Percentiles rank a stretch among this genome's conserved stretches.
phyloP scores from a whole-genome alignment of 176 grass and related monocot species.

The Poa annua region DNA sequence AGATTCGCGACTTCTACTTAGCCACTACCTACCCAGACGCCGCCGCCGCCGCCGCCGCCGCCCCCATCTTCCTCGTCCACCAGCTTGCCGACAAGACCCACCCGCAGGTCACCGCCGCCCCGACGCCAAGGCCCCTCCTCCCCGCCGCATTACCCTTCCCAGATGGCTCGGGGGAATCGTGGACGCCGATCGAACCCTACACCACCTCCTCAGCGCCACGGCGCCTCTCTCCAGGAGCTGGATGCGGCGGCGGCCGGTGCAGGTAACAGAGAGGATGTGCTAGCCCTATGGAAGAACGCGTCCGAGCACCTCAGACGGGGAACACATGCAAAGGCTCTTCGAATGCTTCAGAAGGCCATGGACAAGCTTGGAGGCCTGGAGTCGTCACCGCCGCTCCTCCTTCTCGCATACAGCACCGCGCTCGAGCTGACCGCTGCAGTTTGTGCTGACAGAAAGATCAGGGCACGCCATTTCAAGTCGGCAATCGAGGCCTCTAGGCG shows the following conservation, averaged over 20 bases:
- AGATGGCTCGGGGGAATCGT: neutral
- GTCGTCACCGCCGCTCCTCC: conserved; percentile 1
- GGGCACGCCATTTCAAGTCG: neutral
- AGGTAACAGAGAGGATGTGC: neutral
- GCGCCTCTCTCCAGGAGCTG: neutral
- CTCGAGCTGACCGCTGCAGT: neutral
- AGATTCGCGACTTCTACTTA: too few relatives aligned
- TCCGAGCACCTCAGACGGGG: conserved; percentile 3
- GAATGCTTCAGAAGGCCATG: neutral
- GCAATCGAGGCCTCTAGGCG: neutral
- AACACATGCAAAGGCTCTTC: conserved; percentile 9
- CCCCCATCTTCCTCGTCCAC: too few relatives aligned
- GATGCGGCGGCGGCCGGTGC: neutral
- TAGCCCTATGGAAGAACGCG: neutral
- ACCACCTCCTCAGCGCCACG: neutral
- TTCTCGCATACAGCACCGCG: neutral
- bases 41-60: too few relatives aligned
- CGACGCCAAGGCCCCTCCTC: too few relatives aligned
- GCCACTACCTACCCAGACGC: too few relatives aligned
- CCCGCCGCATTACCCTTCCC: neutral
- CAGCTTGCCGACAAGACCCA: too few relatives aligned
- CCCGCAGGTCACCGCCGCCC: too few relatives aligned
- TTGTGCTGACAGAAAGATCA: conserved; percentile 19
- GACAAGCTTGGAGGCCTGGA: neutral
- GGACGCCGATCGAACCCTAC: neutral